Evolutionary conservation across 2,329 filamentous ascomycete species (phyloP), one percentile per base, ranked within the genome.

Genomic region (Hypoxylon sp.): DNA sequence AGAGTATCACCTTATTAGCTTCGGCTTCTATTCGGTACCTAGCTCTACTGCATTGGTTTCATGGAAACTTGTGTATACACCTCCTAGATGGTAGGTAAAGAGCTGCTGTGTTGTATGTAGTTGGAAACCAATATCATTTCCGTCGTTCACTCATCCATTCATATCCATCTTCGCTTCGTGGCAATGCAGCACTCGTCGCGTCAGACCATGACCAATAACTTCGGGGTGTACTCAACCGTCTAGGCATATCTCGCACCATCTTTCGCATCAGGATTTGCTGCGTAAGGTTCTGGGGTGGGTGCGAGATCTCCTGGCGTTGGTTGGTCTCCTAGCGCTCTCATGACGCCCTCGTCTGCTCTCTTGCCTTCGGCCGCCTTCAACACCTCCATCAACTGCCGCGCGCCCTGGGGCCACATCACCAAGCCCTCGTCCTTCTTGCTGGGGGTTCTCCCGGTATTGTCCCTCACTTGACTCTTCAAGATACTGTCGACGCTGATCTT

Each of bases 401-500:
- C 75, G 3, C 70, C 72, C 37, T 72, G 67, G 0, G 77, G 77
- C 76, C 76, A 79, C 42, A 76, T 72, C 2, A 76, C 72, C 7
- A 66, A 17, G 7, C 54, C 64, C 38, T 63, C 72, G 33, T 75
- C 74, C 15, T 73, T 73, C 2, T 74, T 67, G 53, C 69, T 5
- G 63, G 69, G 4, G 57, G 60, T 49, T 66, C 64, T 2, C 66
- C 70, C 7, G 62, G 70, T 6, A 53, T 63, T 53, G 67, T 64
- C 0, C 67, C 71, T 69, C 3, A 77, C 72, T 27, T 79, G 75
- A 20, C 80, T 81, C 3, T 70, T 73, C 10, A 85, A 70, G 50
- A 85, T 83, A 58, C 75, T 74, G 20, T 78, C 73, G 1, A 79
- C 80, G 0, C 76, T 66, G 20, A 84, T 77, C n/a, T 69, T 69